Evolutionary conservation across 805 yeast species (phyloP), one percentile per base, ranked within the genome.

Genomic region (Schwanniomyces polymorphus): DNA sequence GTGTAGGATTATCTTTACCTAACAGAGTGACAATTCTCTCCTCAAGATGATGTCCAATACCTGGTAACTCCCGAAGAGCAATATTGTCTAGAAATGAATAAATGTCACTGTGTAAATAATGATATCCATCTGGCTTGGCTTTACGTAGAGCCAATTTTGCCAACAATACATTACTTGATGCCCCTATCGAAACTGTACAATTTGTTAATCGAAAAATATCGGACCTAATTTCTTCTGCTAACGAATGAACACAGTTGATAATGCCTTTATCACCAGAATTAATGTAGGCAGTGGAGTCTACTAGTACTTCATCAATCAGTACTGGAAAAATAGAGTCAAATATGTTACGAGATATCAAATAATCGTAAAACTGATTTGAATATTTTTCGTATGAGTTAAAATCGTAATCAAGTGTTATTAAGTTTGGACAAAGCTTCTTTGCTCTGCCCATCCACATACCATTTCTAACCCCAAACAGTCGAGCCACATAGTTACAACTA

Each of bases 381-480:
- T 78, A 76, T 27, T 59, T 55, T 60, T 88, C 94, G 59, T 91
- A 91, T 5, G 79, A 77, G 4, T 76, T 81, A 63, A 91, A 92
- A 51, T 89, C 86, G 59, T 90, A 89, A 7, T 82, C 85, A 14
- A 92, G 56, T 18, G 81, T 74, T 0, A 81, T 67, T 29, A 92
- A 62, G 4, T 80, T 67, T 0, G 94, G 96, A 57, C 97, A 88
- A 28, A 80, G 49, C 33, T 67, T 63, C 50, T 67, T 71, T 0
- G 97, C 98, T 1, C 70, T 54, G 1, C 82, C 70, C 1, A 88
- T 79, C 96, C 97, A 94, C 94, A 86, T 88, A 0, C 98, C 98
- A 60, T 94, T 91, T 25, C 61, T 70, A 4, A 92, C 84, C 0
- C 98, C 98, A 48, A 54, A 72, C n/a, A 71, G 60, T 26, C 99